Base-by-base conservation (phyloP, 345 rosid species). In the Capsella bursapastoris region DNA sequence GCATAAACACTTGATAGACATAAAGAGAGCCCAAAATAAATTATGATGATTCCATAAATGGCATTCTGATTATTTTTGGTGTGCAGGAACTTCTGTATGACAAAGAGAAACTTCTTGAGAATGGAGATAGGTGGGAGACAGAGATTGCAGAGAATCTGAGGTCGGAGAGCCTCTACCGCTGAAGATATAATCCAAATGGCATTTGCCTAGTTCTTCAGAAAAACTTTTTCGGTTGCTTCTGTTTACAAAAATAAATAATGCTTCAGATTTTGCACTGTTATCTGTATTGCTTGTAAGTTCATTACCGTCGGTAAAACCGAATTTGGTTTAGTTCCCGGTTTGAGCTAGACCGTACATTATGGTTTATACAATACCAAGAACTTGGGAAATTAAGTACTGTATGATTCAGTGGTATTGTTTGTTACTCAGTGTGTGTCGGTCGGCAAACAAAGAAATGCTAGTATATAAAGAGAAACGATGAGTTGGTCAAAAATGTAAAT, bases 81-180 rank as follows among this genome's bases (percentile, higher is more conserved):
- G 67, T 78, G 75, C 86, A 96, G 98, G 96, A 96, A 78, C 92
- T 96, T 71, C 71, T 95, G 67, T 95, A 92, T 55, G 96, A 90
- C 87, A 90, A 96, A 78, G 99, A 92, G 87, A 95, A 95, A 82
- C 83, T 92, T 72, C 97, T 92, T 14, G 97, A 95, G 82, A 95
- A 95, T 34, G 98, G 99, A 18, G 98, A 92, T 79, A 81, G 94
- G 13, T 95, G 98, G 99, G 98, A 96, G 80, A 87, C 95, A 1
- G 97, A 92, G 92, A 96, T 92, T 45, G 97, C 98, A 0, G 96
- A 96, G 84, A 95, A 95, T 86, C 91, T 95, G 72, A 89, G 91
- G 80, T 89, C 96, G 27, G 98, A 92, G 84, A 90, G 98, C 81
- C 98, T 88, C 59, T 92, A 90, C 69, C 93, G 98, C 64, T 96